Evolutionary conservation across 2,329 filamentous ascomycete species (phyloP).

Genomic region (Xylariaceae sp.): DNA sequence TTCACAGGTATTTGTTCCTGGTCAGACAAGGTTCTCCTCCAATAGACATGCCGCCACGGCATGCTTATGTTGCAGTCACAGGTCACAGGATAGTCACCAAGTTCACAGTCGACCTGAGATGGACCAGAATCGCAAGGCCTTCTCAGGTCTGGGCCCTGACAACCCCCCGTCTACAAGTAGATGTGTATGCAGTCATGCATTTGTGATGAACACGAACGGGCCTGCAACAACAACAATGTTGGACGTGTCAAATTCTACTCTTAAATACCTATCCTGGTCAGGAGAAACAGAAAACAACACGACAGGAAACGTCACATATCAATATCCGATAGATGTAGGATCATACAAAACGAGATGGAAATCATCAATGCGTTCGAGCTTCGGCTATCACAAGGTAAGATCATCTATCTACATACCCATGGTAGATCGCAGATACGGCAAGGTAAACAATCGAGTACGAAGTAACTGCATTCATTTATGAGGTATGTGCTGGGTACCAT

Average conservation of each 20-base stretch:
- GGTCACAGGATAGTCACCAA: conserved; percentile 17
- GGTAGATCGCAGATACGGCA: background rate
- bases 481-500: background rate
- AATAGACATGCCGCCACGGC: conserved; percentile 16
- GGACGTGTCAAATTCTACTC: background rate
- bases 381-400: conserved; percentile 2
- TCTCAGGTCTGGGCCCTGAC: background rate
- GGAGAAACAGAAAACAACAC: background rate
- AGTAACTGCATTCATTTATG: background rate
- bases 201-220: background rate
- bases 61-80: conserved; percentile 16
- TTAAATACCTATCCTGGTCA: conserved; percentile 2
- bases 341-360: background rate
- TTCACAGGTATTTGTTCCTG: conserved; percentile 9
- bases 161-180: background rate
- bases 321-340: conserved; percentile 3
- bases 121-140: conserved; percentile 6
- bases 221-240: background rate
- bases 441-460: background rate
- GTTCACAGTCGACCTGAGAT: conserved; percentile 11
- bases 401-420: background rate
- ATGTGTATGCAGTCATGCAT: conserved; percentile 1
- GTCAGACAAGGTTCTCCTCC: conserved; percentile 13
- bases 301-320: conserved; percentile 3
- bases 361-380: background rate